Conservation (phyloP, 805 yeast genomes). For the Blastobotrys chiropterorum region DNA sequence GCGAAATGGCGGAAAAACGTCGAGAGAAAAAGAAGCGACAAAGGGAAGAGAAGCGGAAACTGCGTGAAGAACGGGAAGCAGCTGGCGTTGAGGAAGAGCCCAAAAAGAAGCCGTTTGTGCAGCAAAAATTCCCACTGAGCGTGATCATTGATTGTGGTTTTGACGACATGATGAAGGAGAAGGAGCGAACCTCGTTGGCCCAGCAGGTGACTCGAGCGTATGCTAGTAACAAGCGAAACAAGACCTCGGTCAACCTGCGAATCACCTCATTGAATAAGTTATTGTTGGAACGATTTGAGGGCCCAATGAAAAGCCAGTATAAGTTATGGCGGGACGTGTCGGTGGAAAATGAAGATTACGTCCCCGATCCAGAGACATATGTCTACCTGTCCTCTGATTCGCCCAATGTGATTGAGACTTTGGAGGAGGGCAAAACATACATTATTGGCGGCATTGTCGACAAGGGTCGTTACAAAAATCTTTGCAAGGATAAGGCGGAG, state of each 20-base stretch:
- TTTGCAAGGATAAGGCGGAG: constrained; percentile 79
- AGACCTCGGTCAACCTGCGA: constrained; percentile 49
- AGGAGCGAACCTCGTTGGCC: constrained; percentile 61
- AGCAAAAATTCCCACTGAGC: constrained; percentile 37
- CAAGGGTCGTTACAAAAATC: constrained; percentile 76
- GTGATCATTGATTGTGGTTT: constrained; percentile 85
- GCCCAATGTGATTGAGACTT: constrained; percentile 53
- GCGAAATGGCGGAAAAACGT: constrained; percentile 47
- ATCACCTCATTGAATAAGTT: constrained; percentile 62
- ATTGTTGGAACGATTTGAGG: constrained; percentile 63
- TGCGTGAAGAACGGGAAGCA: constrained; percentile 34
- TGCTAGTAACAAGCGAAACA: constrained; percentile 63
- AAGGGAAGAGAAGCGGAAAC: constrained; percentile 35
- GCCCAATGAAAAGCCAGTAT: constrained; percentile 48
- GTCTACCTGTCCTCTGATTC: constrained; percentile 87
- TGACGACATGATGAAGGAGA: constrained; percentile 81
- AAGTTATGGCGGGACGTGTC: constrained; percentile 61
- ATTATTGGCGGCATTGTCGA: constrained; percentile 96
- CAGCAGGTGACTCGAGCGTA: constrained; percentile 79
- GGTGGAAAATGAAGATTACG: constrained; percentile 39
- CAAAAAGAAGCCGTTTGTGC: constrained; percentile 12
- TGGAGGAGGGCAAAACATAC: constrained; percentile 68
- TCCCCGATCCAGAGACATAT: constrained; percentile 33
- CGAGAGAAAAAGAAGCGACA: constrained; percentile 47
- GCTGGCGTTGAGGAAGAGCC: constrained; percentile 8